These are phyloP conservation scores for Sporothrix brasiliensis DNA, from an alignment of 2,329 filamentous ascomycete genomes.

Conservation along the genomic window DNA sequence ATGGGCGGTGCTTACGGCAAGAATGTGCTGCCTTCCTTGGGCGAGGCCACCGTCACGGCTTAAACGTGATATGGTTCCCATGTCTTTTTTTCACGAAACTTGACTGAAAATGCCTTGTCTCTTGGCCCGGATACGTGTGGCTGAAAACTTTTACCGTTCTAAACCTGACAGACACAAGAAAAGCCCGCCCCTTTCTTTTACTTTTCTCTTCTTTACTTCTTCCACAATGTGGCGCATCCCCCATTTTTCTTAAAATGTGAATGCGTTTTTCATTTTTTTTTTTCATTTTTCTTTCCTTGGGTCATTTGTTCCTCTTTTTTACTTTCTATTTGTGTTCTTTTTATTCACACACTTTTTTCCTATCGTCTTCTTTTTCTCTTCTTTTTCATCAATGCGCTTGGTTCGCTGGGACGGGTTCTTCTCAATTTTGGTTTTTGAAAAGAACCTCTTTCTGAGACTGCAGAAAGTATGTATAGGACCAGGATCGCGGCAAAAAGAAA, in stretches of 20 bases:
- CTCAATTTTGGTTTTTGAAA: conserved; percentile 8
- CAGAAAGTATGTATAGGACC: not conserved
- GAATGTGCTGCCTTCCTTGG: conserved; percentile 54
- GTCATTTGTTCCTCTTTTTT: conserved; percentile 18
- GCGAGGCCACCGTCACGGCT: conserved; percentile 40
- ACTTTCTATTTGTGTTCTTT: conserved; percentile 19
- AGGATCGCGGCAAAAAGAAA: not conserved
- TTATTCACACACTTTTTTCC: conserved; percentile 18
- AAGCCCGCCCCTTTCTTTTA: conserved; percentile 26
- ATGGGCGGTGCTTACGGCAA: conserved; percentile 53
- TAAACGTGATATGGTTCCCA: conserved; percentile 27
- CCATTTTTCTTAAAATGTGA: conserved; percentile 1
- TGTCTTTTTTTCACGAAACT: conserved; percentile 1
- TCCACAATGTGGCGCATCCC: conserved; percentile 15
- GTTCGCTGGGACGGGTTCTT: conserved; percentile 30
- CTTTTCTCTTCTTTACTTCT: conserved; percentile 24
- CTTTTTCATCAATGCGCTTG: conserved; percentile 26
- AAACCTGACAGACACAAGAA: not conserved
- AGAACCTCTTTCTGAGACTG: not conserved
- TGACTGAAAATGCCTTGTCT: not conserved
- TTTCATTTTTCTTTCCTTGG: conserved; percentile 26
- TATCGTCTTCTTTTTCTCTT: conserved; percentile 12
- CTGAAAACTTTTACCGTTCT: conserved; percentile 19
- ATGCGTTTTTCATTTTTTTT: not conserved
- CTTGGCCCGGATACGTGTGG: conserved; percentile 26